phyloP scores from a whole-genome alignment of 2,329 filamentous ascomycete genomes.

The Stachybotrys elegans region DNA sequence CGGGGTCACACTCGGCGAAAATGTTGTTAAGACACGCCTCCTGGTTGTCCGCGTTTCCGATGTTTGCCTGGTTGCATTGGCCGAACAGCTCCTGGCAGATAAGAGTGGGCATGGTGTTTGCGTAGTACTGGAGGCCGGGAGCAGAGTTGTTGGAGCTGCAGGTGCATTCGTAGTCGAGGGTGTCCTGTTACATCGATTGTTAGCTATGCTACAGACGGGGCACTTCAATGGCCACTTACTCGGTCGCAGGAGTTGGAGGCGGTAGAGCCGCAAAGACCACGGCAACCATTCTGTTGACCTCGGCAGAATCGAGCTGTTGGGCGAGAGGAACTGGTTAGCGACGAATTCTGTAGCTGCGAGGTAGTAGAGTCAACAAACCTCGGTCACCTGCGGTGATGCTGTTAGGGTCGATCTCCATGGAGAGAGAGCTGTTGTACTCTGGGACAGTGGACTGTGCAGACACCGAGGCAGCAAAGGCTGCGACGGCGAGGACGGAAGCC shows the following conservation, averaged over 20 bases:
- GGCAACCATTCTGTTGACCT: too few species aligned
- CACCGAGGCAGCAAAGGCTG: conserved; percentile 36
- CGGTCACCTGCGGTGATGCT: conserved; percentile 25
- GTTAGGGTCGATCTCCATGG: conserved; percentile 36
- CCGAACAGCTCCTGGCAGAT: conserved; percentile 45
- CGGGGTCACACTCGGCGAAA: conserved; percentile 42
- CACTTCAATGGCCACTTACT: too few species aligned
- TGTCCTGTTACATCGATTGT: too few species aligned
- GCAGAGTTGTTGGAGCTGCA: conserved; percentile 42
- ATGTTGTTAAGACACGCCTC: conserved; percentile 44
- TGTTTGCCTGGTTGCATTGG: conserved; percentile 40
- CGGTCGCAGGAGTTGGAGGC: too few species aligned
- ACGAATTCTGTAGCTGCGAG: too few species aligned
- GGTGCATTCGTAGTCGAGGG: conserved; percentile 42
- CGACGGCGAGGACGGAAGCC: conserved; percentile 37
- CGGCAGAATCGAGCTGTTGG: too few species aligned
- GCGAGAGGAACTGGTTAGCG: too few species aligned
- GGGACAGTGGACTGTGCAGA: conserved; percentile 20
- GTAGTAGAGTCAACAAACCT: conserved; percentile 40
- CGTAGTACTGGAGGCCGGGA: conserved; percentile 49
- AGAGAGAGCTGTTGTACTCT: conserved; percentile 38
- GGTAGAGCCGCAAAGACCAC: too few species aligned
- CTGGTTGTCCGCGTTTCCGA: conserved; percentile 37
- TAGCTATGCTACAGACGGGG: too few species aligned
- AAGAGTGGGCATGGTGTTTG: conserved; percentile 46